phyloP scores from a whole-genome alignment of 1,284 basidiomycete genomes.

The Sanguinoderma infundibulare region DNA sequence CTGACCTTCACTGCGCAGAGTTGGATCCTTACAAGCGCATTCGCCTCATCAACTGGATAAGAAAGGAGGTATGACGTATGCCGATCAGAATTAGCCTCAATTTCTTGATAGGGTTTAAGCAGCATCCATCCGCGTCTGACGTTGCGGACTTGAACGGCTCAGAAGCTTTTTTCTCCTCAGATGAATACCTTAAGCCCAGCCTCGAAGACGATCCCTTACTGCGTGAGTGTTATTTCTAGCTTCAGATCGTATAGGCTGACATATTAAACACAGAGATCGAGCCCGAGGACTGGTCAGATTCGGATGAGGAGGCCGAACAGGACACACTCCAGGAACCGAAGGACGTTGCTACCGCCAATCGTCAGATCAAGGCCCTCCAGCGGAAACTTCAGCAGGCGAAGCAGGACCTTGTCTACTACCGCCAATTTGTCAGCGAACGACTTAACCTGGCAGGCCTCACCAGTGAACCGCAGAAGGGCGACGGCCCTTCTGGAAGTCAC shows the following conservation, averaged over 20 bases:
- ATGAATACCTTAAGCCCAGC: conserved; percentile 80
- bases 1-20: conserved; percentile 33
- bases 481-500: conserved; percentile 32
- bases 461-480: conserved; percentile 46
- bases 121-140: conserved; percentile 58
- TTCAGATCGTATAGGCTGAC: background rate
- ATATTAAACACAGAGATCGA: conserved; percentile 50
- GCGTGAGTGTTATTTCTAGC: conserved; percentile 54
- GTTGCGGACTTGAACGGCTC: conserved; percentile 53
- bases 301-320: conserved; percentile 50
- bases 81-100: background rate
- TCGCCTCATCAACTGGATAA: conserved; percentile 86
- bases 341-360: conserved; percentile 42
- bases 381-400: conserved; percentile 55
- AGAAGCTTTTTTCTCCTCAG: conserved; percentile 71
- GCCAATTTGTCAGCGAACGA: conserved; percentile 54
- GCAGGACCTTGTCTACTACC: conserved; percentile 62
- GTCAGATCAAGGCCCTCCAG: conserved; percentile 56
- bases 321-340: conserved; percentile 23
- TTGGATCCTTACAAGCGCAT: conserved; percentile 76
- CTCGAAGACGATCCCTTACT: conserved; percentile 87
- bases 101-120: conserved; percentile 11
- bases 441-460: conserved; percentile 50
- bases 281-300: conserved; percentile 78
- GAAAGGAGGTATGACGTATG: conserved; percentile 61